Conservation (phyloP, 129 eudicot species). For the Centaurea solstitialis region DNA sequence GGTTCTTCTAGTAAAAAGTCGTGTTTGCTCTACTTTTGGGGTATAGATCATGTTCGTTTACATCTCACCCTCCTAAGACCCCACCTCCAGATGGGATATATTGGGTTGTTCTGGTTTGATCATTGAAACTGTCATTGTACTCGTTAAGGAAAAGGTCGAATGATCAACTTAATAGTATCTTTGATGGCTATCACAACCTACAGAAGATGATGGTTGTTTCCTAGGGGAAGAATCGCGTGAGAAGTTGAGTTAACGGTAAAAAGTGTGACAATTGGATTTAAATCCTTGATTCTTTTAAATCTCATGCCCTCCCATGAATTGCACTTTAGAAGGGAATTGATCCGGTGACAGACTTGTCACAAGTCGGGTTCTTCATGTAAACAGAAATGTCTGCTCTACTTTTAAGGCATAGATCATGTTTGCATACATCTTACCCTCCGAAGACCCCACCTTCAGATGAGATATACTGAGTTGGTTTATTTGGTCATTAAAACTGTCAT, state of each 20-base stretch:
- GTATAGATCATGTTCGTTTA: not conserved
- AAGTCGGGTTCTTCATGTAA: not conserved
- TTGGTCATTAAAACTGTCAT: not conserved
- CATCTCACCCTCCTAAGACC: not conserved
- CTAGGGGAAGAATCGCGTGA: too few species aligned
- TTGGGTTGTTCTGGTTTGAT: not conserved
- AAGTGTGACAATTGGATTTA: too few species aligned
- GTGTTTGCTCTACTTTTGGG: not conserved
- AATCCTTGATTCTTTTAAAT: too few species aligned
- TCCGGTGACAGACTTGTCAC: too few species aligned
- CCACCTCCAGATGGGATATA: not conserved
- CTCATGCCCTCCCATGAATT: too few species aligned
- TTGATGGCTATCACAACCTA: not conserved
- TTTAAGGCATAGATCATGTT: not conserved
- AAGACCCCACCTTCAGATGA: not conserved
- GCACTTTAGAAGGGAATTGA: too few species aligned
- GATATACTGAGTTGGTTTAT: not conserved
- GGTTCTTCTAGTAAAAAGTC: not conserved
- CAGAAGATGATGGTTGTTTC: too few species aligned
- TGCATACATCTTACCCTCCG: not conserved
- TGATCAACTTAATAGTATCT: not conserved
- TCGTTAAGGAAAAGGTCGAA: not conserved
- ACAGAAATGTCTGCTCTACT: not conserved
- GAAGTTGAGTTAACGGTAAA: too few species aligned
- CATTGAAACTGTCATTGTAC: not conserved